Conservation (phyloP, 192 early-diverging fungal genomes). For the Coemansia sp. region DNA sequence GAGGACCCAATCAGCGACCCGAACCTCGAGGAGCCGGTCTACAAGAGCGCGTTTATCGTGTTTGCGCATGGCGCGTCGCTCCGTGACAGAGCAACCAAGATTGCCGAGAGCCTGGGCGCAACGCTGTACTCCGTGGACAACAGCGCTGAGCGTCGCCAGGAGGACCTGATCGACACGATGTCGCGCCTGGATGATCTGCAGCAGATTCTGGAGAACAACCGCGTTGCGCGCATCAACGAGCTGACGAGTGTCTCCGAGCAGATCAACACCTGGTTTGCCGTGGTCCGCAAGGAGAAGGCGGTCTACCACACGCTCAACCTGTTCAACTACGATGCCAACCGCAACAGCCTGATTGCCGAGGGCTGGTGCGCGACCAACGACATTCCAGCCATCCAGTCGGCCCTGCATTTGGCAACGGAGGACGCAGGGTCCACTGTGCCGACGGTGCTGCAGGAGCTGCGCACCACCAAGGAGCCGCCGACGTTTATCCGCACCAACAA, state of each 20-base stretch:
- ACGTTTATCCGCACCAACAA: constrained; percentile 96
- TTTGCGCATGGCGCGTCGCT: constrained; percentile 96
- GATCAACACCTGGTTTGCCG: constrained; percentile 81
- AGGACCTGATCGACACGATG: constrained; percentile 75
- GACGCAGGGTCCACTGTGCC: constrained; percentile 85
- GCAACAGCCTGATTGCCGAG: constrained; percentile 95
- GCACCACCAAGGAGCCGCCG: constrained; percentile 84
- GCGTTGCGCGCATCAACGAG: constrained; percentile 77
- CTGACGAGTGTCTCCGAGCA: constrained; percentile 82
- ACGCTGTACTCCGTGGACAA: constrained; percentile 90
- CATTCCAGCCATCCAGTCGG: constrained; percentile 75
- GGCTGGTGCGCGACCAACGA: constrained; percentile 95
- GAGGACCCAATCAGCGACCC: constrained; percentile 93
- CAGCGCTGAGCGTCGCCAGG: constrained; percentile 78
- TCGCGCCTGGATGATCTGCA: constrained; percentile 83
- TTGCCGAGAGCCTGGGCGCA: constrained; percentile 92
- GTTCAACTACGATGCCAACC: constrained; percentile 90
- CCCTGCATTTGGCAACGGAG: constrained; percentile 83
- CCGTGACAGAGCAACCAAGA: constrained; percentile 86
- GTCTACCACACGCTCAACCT: constrained; percentile 95
- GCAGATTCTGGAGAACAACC: constrained; percentile 83
- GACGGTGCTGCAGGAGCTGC: constrained; percentile 82
- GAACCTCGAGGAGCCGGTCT: constrained; percentile 76
- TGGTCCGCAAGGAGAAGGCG: constrained; percentile 96
- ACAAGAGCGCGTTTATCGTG: constrained; percentile 97